These are phyloP conservation scores for Vanrija sp. DNA, from an alignment of 1,284 basidiomycete genomes.

Conservation along the genomic window DNA sequence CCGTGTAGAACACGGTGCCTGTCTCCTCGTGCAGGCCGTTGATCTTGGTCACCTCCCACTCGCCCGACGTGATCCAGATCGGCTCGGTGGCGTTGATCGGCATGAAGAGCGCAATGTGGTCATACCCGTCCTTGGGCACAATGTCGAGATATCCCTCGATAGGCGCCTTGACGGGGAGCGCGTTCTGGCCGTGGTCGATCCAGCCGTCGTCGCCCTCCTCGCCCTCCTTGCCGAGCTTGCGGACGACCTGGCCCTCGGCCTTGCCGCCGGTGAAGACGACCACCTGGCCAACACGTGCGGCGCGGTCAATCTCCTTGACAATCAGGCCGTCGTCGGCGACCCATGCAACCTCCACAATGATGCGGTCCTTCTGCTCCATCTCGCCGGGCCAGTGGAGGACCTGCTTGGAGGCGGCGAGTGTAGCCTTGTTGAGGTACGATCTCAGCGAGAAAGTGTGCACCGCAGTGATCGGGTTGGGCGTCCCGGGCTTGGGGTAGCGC, in stretches of 20 bases:
- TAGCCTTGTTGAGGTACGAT: constrained; percentile 8
- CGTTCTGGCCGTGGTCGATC: constrained; percentile 63
- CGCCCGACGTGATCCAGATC: constrained; percentile 74
- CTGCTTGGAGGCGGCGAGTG: constrained; percentile 49
- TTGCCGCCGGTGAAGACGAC: constrained; percentile 61
- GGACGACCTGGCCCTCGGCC: constrained; percentile 59
- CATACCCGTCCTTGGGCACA: constrained; percentile 75
- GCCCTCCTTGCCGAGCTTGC: constrained; percentile 69
- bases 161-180: constrained; percentile 42
- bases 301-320: constrained; percentile 79
- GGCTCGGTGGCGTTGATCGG: constrained; percentile 66
- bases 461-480: constrained; percentile 77
- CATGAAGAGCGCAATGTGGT: constrained; percentile 84
- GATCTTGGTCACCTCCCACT: constrained; percentile 85
- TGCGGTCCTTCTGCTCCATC: constrained; percentile 60
- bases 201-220: constrained; percentile 87
- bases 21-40: constrained; percentile 65
- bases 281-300: constrained; percentile 71
- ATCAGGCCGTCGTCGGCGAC: constrained; percentile 70
- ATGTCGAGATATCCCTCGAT: constrained; percentile 76
- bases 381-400: constrained; percentile 65
- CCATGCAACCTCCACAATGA: constrained; percentile 84
- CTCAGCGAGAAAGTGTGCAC: constrained; percentile 75
- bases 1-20: constrained; percentile 77
- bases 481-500: constrained; percentile 69